These are phyloP conservation scores for Pulchroboletus neoregius DNA, from an alignment of 1,284 basidiomycete genomes.

Conservation along the genomic window DNA sequence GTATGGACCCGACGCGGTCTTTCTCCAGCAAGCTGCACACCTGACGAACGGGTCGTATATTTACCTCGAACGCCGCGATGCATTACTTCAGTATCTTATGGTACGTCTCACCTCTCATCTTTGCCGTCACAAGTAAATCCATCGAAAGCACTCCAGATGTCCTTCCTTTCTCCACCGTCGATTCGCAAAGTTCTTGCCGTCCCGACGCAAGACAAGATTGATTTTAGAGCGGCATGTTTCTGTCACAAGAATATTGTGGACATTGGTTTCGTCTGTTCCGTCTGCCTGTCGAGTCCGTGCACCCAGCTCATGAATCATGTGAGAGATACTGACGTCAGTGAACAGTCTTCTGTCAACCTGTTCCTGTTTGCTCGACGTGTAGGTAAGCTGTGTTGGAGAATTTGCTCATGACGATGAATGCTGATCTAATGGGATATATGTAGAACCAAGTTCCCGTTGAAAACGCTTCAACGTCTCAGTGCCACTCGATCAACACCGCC, in stretches of 20 bases:
- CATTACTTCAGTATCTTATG: slow-evolving; percentile 83
- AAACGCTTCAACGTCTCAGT: slow-evolving; percentile 78
- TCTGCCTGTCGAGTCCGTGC: slow-evolving; percentile 86
- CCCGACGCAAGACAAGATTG: slow-evolving; percentile 91
- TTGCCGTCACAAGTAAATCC: neutral
- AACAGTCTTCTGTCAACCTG: slow-evolving; percentile 86
- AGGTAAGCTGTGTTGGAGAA: slow-evolving; percentile 47
- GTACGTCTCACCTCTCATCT: slow-evolving; percentile 41
- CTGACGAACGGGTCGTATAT: slow-evolving; percentile 95
- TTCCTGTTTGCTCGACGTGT: slow-evolving; percentile 92
- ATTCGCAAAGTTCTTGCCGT: slow-evolving; percentile 77
- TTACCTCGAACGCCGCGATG: slow-evolving; percentile 74
- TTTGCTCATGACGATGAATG: neutral
- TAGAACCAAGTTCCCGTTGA: slow-evolving; percentile 92
- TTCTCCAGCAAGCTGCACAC: slow-evolving; percentile 96
- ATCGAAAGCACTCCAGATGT: slow-evolving; percentile 59
- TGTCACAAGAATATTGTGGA: slow-evolving; percentile 98
- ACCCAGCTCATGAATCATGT: neutral
- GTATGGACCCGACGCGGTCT: slow-evolving; percentile 87
- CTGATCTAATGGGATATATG: slow-evolving; percentile 2
- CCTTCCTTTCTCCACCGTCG: slow-evolving; percentile 81
- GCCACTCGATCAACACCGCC: slow-evolving; percentile 44
- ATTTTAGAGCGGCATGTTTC: slow-evolving; percentile 97
- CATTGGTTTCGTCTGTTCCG: slow-evolving; percentile 96
- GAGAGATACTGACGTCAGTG: slow-evolving; percentile 7